Evolutionary conservation across 2,329 filamentous ascomycete species (phyloP).

Genomic region (Shiraia bambusicola): DNA sequence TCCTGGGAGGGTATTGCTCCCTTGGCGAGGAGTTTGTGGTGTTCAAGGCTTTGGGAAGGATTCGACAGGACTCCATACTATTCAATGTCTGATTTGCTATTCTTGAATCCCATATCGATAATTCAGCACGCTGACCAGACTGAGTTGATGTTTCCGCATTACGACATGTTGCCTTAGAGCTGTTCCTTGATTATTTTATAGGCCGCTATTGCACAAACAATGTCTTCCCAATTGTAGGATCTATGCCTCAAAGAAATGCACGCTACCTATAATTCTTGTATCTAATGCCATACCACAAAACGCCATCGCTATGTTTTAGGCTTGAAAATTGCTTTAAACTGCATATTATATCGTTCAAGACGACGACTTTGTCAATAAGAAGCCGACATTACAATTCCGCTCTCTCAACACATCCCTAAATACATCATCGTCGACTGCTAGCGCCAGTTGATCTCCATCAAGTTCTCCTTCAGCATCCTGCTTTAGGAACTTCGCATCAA

Average conservation of each 20-base stretch:
- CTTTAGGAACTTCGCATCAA: slow-evolving; percentile 45
- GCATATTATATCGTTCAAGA: slow-evolving; percentile 2
- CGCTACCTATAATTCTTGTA: too few relatives aligned
- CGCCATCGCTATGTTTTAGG: background rate
- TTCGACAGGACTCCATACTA: slow-evolving; percentile 31
- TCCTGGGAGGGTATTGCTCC: slow-evolving; percentile 18
- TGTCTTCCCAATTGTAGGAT: too few relatives aligned
- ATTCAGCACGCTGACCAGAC: too few relatives aligned
- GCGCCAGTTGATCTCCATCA: slow-evolving; percentile 29
- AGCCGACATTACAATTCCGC: slow-evolving; percentile 48
- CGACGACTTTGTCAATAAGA: slow-evolving; percentile 52
- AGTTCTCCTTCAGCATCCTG: slow-evolving; percentile 9
- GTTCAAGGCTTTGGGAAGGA: slow-evolving; percentile 19
- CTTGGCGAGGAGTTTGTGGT: slow-evolving; percentile 41
- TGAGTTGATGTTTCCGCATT: too few relatives aligned
- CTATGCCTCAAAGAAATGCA: too few relatives aligned
- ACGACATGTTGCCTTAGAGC: too few relatives aligned
- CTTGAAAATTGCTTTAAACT: background rate
- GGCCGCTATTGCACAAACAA: too few relatives aligned
- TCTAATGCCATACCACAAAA: background rate
- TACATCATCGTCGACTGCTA: slow-evolving; percentile 54
- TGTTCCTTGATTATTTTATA: too few relatives aligned
- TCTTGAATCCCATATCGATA: too few relatives aligned
- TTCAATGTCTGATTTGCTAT: slow-evolving; percentile 23
- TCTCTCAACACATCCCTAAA: slow-evolving; percentile 53